phyloP scores from a whole-genome alignment of 495 filamentous ascomycete species.

The Clohesyomyces aquaticus region DNA sequence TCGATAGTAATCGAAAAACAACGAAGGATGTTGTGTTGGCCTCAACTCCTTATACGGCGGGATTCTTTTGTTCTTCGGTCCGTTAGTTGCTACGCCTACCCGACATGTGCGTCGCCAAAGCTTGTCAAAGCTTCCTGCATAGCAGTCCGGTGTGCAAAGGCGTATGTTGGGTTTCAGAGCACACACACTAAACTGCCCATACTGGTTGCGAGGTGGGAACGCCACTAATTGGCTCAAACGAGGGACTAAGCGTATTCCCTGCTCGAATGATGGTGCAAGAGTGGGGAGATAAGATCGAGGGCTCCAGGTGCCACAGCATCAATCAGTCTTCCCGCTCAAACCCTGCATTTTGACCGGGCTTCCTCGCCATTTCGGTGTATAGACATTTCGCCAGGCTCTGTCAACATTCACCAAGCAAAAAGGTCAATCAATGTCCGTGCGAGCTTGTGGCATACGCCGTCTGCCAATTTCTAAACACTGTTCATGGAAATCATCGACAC shows the following conservation, averaged over 20 bases:
- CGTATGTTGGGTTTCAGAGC: constrained; percentile 30
- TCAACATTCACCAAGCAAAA: constrained; percentile 17
- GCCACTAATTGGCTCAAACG: constrained; percentile 21
- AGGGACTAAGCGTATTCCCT: constrained; percentile 5
- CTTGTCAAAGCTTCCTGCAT: constrained; percentile 33
- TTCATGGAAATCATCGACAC: constrained; percentile 11
- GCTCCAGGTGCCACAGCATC: constrained; percentile 32
- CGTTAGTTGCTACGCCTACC: constrained; percentile 37
- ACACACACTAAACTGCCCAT: constrained; percentile 20
- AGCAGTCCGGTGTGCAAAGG: constrained; percentile 29
- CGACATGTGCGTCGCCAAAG: constrained; percentile 36
- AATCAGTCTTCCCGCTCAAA: constrained; percentile 32
- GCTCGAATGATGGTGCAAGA: constrained; percentile 17
- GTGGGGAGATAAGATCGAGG: constrained; percentile 39
- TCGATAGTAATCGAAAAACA: constrained; percentile 8
- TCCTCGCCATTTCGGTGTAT: constrained; percentile 9
- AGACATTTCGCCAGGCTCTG: constrained; percentile 2
- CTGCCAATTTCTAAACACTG: constrained; percentile 7
- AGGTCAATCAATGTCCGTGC: constrained; percentile 12
- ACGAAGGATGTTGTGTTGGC: constrained; percentile 12
- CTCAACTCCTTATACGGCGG: constrained; percentile 13
- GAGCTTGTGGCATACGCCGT: constrained; percentile 14
- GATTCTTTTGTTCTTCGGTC: constrained; percentile 19
- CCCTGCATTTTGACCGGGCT: constrained; percentile 32
- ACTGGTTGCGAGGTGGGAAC: constrained; percentile 6